These are phyloP conservation scores for Krasilnikovozyma curviuscula DNA, from an alignment of 768 basidiomycete species.

Conservation along the genomic window DNA sequence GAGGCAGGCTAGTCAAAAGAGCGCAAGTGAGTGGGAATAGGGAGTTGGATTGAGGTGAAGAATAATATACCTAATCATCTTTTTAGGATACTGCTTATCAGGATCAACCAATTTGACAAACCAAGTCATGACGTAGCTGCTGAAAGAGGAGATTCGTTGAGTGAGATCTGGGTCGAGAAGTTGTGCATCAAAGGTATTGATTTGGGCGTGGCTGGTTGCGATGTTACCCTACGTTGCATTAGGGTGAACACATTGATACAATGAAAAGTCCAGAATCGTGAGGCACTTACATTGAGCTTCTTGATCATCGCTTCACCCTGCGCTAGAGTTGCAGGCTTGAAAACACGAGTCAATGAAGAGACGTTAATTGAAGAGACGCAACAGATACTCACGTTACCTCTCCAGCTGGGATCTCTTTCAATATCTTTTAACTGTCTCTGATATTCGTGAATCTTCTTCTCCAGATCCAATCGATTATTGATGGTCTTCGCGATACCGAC, in stretches of 20 bases:
- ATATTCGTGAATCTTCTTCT: slow-evolving; percentile 34
- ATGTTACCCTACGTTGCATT: slow-evolving; percentile 38
- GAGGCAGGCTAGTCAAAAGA: slow-evolving; percentile 44
- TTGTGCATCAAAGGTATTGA: slow-evolving; percentile 66
- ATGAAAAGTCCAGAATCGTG: neutral
- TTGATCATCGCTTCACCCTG: slow-evolving; percentile 61
- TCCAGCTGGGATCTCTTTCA: slow-evolving; percentile 61
- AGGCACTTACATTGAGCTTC: slow-evolving; percentile 43
- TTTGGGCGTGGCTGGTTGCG: slow-evolving; percentile 46
- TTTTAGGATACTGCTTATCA: slow-evolving; percentile 50
- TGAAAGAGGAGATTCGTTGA: slow-evolving; percentile 58
- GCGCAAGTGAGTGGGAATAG: neutral
- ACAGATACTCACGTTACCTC: slow-evolving; percentile 42
- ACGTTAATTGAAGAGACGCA: neutral
- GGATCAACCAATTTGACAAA: slow-evolving; percentile 79
- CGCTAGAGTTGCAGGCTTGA: slow-evolving; percentile 50
- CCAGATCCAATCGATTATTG: slow-evolving; percentile 39
- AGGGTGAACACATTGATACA: neutral
- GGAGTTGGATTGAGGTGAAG: neutral
- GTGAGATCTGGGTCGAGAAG: slow-evolving; percentile 70
- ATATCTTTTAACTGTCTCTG: slow-evolving; percentile 53
- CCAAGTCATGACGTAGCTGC: slow-evolving; percentile 85
- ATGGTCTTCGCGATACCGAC: slow-evolving; percentile 71
- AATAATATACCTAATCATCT: slow-evolving; percentile 41
- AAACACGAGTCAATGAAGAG: neutral